These are phyloP conservation scores for Iodosphaeria phyllophila DNA, from an alignment of 2,329 filamentous ascomycete species.

Conservation along the genomic window DNA sequence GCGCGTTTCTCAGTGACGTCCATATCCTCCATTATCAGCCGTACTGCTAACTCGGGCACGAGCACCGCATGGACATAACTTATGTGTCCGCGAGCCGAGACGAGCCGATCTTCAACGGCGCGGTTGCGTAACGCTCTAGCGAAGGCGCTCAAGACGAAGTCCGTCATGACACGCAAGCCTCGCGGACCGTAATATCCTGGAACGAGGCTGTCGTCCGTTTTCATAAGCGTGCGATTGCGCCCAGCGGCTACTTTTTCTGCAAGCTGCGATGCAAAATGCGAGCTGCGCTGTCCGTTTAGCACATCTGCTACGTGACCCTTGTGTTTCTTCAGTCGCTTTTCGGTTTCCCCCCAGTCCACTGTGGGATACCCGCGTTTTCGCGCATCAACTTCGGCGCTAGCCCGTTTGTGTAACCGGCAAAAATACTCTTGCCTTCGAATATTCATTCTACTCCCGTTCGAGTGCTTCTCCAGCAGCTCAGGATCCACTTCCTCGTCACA, in stretches of 20 bases:
- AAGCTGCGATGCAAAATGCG: conserved; percentile 41
- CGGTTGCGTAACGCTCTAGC: conserved; percentile 39
- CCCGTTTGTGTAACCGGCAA: conserved; percentile 42
- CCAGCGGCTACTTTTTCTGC: conserved; percentile 35
- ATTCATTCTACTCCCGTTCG: conserved; percentile 26
- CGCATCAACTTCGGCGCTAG: conserved; percentile 30
- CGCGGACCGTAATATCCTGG: conserved; percentile 74
- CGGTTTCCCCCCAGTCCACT: conserved; percentile 49
- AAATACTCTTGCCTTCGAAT: conserved; percentile 42
- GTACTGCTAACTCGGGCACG: conserved; percentile 49
- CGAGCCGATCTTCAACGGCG: conserved; percentile 43
- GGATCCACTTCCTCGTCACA: conserved; percentile 42
- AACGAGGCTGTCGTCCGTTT: conserved; percentile 37
- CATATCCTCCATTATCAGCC: conserved; percentile 39
- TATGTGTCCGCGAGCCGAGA: conserved; percentile 46
- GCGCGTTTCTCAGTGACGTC: conserved; percentile 21
- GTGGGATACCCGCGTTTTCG: conserved; percentile 41
- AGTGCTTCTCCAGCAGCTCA: conserved; percentile 32
- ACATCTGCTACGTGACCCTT: conserved; percentile 36
- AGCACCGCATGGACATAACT: conserved; percentile 57
- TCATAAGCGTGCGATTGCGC: conserved; percentile 38
- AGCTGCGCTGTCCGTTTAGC: conserved; percentile 33
- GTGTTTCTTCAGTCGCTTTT: conserved; percentile 37
- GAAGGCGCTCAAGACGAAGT: conserved; percentile 44
- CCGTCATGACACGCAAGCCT: conserved; percentile 54